Conservation (phyloP, 2,329 filamentous ascomycete species). For the Graphilbum ipis-grandicollis region DNA sequence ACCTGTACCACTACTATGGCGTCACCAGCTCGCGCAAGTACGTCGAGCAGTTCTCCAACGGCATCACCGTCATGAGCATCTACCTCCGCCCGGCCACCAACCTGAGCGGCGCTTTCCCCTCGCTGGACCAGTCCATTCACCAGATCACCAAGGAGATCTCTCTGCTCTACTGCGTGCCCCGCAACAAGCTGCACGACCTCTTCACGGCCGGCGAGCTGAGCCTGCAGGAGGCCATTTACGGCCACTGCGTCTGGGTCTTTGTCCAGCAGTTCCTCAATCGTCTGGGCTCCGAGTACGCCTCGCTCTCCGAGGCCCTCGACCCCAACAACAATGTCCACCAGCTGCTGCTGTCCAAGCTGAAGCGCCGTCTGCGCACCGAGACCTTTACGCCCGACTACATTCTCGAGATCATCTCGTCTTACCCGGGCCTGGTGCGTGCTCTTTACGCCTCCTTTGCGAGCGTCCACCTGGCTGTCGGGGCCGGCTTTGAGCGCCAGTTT, state of each 20-base stretch:
- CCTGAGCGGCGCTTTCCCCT: slow-evolving; percentile 39
- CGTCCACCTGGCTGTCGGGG: slow-evolving; percentile 49
- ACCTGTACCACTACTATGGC: slow-evolving; percentile 97
- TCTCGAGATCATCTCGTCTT: slow-evolving; percentile 83
- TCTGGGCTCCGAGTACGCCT: slow-evolving; percentile 79
- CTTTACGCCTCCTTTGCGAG: slow-evolving; percentile 86
- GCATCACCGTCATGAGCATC: slow-evolving; percentile 90
- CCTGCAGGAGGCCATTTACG: slow-evolving; percentile 92
- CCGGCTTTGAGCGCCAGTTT: slow-evolving; percentile 30
- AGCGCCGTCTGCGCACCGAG: slow-evolving; percentile 85
- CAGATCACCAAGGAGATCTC: slow-evolving; percentile 99
- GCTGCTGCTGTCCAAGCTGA: slow-evolving; percentile 80
- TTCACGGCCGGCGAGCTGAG: slow-evolving; percentile 78
- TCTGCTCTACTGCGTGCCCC: slow-evolving; percentile 89
- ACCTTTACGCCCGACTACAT: slow-evolving; percentile 98
- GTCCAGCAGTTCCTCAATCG: slow-evolving; percentile 97
- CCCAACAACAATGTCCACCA: slow-evolving; percentile 67
- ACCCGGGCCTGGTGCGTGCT: slow-evolving; percentile 71
- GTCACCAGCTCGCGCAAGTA: slow-evolving; percentile 94
- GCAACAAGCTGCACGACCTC: slow-evolving; percentile 85
- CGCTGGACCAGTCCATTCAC: slow-evolving; percentile 87
- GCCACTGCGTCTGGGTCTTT: slow-evolving; percentile 94
- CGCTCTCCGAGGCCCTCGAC: slow-evolving; percentile 67
- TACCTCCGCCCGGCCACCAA: slow-evolving; percentile 64
- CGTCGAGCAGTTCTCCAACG: slow-evolving; percentile 96